Percentiles rank a stretch among this genome's conserved stretches.
These are phyloP conservation scores for Penicillium sp. DNA, from an alignment of 2,329 filamentous ascomycete genomes.

Conservation along the genomic window DNA sequence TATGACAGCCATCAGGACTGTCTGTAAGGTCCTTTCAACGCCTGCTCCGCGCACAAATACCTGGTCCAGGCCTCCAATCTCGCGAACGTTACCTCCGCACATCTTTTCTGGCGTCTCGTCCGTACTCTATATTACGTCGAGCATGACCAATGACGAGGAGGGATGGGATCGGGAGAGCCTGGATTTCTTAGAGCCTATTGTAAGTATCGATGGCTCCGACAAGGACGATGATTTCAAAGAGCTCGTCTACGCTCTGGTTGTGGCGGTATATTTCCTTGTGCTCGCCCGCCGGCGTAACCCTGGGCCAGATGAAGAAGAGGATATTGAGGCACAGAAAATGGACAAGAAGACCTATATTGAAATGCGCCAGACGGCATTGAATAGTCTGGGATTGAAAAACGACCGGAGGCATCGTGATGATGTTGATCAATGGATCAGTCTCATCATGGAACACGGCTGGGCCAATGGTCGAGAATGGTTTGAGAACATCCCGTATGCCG, in stretches of 20 bases:
- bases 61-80: slow-evolving; percentile 39
- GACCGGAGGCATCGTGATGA: slow-evolving; percentile 46
- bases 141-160: slow-evolving; percentile 48
- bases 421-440: slow-evolving; percentile 59
- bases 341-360: slow-evolving; percentile 43
- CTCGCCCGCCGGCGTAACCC: slow-evolving; percentile 50
- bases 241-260: slow-evolving; percentile 37
- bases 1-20: slow-evolving; percentile 62
- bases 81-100: slow-evolving; percentile 60
- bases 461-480: slow-evolving; percentile 65
- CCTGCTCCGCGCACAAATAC: slow-evolving; percentile 41
- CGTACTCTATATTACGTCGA: slow-evolving; percentile 48
- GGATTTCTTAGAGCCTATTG: slow-evolving; percentile 38
- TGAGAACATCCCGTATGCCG: slow-evolving; percentile 49
- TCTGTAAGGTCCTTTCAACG: slow-evolving; percentile 61
- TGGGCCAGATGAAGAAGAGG: slow-evolving; percentile 8
- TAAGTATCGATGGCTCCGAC: slow-evolving; percentile 43
- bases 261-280: slow-evolving; percentile 46
- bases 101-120: slow-evolving; percentile 68
- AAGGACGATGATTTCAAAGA: slow-evolving; percentile 48
- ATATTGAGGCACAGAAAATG: slow-evolving; percentile 30
- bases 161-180: slow-evolving; percentile 40
- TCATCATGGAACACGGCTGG: slow-evolving; percentile 51
- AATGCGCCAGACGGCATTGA: slow-evolving; percentile 40
- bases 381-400: slow-evolving; percentile 36